Percentiles rank a stretch among this genome's conserved stretches.
Conservation (phyloP, 2,329 filamentous ascomycete species). For the Exophiala oligosperma region DNA sequence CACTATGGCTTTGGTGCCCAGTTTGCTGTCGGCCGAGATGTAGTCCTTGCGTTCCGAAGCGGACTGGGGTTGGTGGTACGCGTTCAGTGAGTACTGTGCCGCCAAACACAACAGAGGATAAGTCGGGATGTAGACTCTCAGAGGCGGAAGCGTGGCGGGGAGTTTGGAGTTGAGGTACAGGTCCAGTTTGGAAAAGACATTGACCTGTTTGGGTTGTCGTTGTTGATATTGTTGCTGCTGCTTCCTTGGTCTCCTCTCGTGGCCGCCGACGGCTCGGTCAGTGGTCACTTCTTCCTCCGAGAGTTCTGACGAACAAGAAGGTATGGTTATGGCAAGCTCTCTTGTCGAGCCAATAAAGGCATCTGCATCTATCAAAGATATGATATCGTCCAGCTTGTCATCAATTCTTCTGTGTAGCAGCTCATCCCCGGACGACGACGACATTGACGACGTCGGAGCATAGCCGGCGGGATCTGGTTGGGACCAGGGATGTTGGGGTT, state of each 20-base stretch:
- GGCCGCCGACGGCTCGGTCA: slow-evolving; percentile 4
- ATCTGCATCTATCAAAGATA: slow-evolving; percentile 71
- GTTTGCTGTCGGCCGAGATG: slow-evolving; percentile 68
- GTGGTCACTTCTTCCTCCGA: background rate
- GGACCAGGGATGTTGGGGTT: slow-evolving; percentile 16
- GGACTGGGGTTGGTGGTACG: slow-evolving; percentile 66
- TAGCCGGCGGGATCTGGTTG: background rate
- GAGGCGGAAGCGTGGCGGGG: slow-evolving; percentile 64
- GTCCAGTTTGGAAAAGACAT: slow-evolving; percentile 74
- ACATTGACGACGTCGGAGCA: background rate
- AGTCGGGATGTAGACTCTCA: slow-evolving; percentile 71
- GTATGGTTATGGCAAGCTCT: slow-evolving; percentile 28
- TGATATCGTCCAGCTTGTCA: slow-evolving; percentile 64
- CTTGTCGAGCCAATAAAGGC: slow-evolving; percentile 48
- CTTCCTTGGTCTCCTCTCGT: slow-evolving; percentile 18
- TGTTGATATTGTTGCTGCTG: slow-evolving; percentile 31
- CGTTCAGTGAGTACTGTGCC: slow-evolving; percentile 72
- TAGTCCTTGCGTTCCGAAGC: slow-evolving; percentile 64
- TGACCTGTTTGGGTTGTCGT: slow-evolving; percentile 46
- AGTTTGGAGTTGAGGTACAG: slow-evolving; percentile 76
- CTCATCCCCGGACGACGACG: background rate
- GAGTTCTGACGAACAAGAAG: slow-evolving; percentile 5
- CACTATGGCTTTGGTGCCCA: slow-evolving; percentile 81
- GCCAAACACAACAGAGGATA: slow-evolving; percentile 78
- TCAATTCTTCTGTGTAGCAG: slow-evolving; percentile 55